Conservation (phyloP, 176 grass and related monocot genomes). For the Avena insularis region DNA sequence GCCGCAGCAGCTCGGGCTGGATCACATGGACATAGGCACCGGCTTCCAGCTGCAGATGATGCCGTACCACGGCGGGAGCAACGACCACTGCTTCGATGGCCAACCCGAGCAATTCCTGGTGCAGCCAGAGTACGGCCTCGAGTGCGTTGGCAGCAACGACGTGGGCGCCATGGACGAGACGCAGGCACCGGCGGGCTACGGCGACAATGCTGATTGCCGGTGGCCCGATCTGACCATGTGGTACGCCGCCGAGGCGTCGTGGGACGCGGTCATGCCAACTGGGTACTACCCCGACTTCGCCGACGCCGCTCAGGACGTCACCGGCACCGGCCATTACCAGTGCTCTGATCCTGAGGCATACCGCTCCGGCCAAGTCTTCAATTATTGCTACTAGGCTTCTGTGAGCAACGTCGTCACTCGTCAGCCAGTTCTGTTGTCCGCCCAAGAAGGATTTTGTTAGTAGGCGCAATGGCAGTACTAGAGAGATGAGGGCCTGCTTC, state of each 20-base stretch:
- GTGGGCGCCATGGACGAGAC: neutral
- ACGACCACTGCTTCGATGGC: neutral
- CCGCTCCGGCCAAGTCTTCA: too few species aligned
- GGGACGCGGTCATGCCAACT: neutral
- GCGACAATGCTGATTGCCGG: neutral
- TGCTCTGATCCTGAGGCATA: neutral
- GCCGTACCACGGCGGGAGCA: neutral
- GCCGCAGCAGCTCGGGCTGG: too few species aligned
- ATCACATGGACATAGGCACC: neutral
- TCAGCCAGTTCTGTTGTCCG: too few species aligned
- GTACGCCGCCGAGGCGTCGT: neutral
- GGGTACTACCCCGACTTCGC: constrained; percentile 7
- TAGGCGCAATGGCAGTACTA: neutral
- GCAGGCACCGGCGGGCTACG: neutral
- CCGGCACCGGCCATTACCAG: neutral
- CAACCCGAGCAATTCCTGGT: neutral
- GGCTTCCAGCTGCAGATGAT: constrained; percentile 15
- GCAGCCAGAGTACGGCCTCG: neutral
- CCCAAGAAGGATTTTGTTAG: too few species aligned
- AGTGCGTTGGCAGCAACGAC: neutral
- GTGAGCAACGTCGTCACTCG: too few species aligned
- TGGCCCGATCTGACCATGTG: neutral
- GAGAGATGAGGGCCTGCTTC: neutral
- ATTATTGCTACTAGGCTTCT: too few species aligned
- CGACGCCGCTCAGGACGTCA: neutral